Evolutionary conservation across 345 rosid genomes (phyloP), one percentile per base, ranked within the genome.

Genomic region (Kandelia obovata): DNA sequence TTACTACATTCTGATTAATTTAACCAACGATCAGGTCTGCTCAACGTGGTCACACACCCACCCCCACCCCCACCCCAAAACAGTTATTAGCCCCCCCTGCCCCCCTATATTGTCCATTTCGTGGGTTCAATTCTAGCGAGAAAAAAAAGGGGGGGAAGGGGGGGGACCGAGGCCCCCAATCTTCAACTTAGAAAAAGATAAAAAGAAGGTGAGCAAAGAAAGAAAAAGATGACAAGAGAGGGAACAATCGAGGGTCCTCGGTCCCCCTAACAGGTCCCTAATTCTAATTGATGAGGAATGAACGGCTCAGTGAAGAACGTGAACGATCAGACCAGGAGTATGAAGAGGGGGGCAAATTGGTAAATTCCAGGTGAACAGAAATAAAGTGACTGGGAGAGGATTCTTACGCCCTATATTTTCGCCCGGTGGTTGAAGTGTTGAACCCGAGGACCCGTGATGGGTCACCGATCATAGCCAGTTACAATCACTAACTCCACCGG

Each of bases 381-480:
- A 66, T 66, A 71, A 71, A 78, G 78, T 74, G 71, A 69, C 78
- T 20, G 66, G 32, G 49, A 61, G 28, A 62, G 1, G 32, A 30
- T 34, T 34, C 37, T 34, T 34, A 34, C 76, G 66, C 56, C 65
- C 66, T 25, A 70, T 69, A 78, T 66, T 68, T 68, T 34, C 32
- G 65, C 30, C 81, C 79, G 71, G 82, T 79, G 21, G 78, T 75
- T 71, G 59, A 25, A 56, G 59, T 56, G 59, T 1, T 25, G 81
- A 78, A 81, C 76, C 77, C 81, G 80, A 68, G 78, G 65, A 66
- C 81, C 85, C 86, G 84, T 84, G 88, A 84, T 43, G 79, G 31
- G 61, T 76, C 71, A 79, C 90, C 78, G 72, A 53, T 25, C 30
- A 32, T 69, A 63, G 27, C 79, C 79, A 53, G 87, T 84, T 63